These are phyloP conservation scores for Hypoxylon sp. DNA, from an alignment of 2,329 filamentous ascomycete genomes.

Conservation along the genomic window DNA sequence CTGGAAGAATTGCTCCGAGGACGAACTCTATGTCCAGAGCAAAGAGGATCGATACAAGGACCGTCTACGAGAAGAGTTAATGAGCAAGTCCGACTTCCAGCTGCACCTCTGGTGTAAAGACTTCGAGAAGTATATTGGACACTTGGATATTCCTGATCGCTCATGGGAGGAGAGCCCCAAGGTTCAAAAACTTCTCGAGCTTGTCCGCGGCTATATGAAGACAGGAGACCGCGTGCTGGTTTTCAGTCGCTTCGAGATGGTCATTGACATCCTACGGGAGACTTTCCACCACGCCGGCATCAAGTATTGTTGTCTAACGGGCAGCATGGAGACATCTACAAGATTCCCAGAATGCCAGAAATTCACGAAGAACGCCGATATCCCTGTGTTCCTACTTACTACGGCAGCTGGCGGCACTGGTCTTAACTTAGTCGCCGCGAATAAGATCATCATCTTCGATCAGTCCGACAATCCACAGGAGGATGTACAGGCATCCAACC, in stretches of 20 bases:
- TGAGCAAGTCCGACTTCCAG: conserved; percentile 73
- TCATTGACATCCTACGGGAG: conserved; percentile 90
- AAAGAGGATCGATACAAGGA: conserved; percentile 65
- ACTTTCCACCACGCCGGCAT: conserved; percentile 82
- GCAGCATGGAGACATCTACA: conserved; percentile 83
- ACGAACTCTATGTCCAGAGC: conserved; percentile 61
- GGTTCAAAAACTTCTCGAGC: conserved; percentile 81
- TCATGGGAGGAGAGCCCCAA: conserved; percentile 81
- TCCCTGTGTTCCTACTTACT: conserved; percentile 92
- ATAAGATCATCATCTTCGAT: conserved; percentile 98
- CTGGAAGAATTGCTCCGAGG: conserved; percentile 75
- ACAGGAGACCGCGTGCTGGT: conserved; percentile 91
- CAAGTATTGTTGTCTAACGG: conserved; percentile 87
- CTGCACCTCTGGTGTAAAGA: conserved; percentile 76
- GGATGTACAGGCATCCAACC: conserved; percentile 97
- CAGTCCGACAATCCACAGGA: conserved; percentile 98
- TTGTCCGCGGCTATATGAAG: conserved; percentile 79
- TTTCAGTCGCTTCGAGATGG: conserved; percentile 93
- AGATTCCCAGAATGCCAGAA: conserved; percentile 91
- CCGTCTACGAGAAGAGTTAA: conserved; percentile 70
- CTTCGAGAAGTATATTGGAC: conserved; percentile 66
- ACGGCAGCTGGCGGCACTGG: conserved; percentile 97
- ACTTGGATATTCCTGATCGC: conserved; percentile 68
- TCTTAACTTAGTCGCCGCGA: conserved; percentile 94
- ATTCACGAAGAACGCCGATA: conserved; percentile 81